These are phyloP conservation scores for Trichosporon coremiiforme DNA, from an alignment of 1,284 basidiomycete genomes.

Conservation along the genomic window DNA sequence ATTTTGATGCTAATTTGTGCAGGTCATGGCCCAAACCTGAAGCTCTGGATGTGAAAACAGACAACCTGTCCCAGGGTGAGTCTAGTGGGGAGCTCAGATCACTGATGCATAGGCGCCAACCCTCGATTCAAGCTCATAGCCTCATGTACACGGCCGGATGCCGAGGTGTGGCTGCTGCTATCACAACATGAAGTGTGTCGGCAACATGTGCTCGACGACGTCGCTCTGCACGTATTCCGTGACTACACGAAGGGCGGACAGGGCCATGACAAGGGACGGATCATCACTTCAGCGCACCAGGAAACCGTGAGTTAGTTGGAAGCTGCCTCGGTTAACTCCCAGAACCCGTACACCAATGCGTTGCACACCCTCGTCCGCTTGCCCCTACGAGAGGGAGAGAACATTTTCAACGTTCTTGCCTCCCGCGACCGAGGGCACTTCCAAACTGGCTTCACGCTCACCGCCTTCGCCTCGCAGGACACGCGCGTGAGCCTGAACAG, in stretches of 20 bases:
- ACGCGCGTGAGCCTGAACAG: constrained; percentile 38
- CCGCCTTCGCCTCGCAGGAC: constrained; percentile 39
- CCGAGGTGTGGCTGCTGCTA: constrained; percentile 74
- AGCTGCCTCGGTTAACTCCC: background rate
- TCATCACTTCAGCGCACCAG: constrained; percentile 22
- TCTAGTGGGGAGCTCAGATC: background rate
- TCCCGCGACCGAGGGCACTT: constrained; percentile 45
- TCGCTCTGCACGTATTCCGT: constrained; percentile 66
- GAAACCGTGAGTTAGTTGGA: constrained; percentile 20
- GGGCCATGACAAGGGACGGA: background rate
- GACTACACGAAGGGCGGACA: constrained; percentile 31
- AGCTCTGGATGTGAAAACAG: background rate
- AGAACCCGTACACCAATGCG: constrained; percentile 68
- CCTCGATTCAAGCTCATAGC: constrained; percentile 40
- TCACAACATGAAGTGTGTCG: constrained; percentile 72
- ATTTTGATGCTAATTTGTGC: background rate
- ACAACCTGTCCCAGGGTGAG: constrained; percentile 21
- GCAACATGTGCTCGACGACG: constrained; percentile 65
- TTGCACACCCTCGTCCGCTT: constrained; percentile 66
- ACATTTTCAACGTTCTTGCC: constrained; percentile 40
- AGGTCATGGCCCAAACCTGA: constrained; percentile 62
- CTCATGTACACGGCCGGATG: constrained; percentile 20
- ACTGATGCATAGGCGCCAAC: constrained; percentile 24
- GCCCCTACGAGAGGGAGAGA: constrained; percentile 33
- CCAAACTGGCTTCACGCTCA: constrained; percentile 50